These are phyloP conservation scores for Acer campestre DNA, from an alignment of 345 rosid species.

Conservation along the genomic window DNA sequence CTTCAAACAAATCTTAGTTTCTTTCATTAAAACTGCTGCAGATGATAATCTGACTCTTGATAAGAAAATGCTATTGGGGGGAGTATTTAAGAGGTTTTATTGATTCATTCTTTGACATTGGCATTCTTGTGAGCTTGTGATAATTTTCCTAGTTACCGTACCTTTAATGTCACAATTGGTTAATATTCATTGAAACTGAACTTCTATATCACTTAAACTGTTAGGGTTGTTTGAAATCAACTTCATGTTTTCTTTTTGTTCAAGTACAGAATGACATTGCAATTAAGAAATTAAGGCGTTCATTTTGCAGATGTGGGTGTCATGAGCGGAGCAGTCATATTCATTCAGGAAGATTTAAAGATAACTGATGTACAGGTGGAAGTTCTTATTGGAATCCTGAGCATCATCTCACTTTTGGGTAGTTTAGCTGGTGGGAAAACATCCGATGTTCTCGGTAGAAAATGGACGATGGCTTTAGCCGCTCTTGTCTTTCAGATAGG, in stretches of 20 bases:
- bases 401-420: constrained; percentile 78
- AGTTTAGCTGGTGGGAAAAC: constrained; percentile 89
- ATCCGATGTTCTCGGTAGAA: constrained; percentile 79
- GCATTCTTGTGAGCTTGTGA: not conserved
- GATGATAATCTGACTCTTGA: not conserved
- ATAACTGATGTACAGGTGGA: constrained; percentile 81
- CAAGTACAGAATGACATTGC: not conserved
- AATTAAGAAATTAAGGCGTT: not conserved
- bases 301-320: constrained; percentile 80
- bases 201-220: not conserved
- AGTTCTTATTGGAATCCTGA: constrained; percentile 75
- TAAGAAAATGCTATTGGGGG: not conserved
- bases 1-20: not conserved
- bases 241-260: not conserved
- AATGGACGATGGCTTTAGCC: constrained; percentile 94
- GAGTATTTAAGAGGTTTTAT: not conserved
- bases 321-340: constrained; percentile 94
- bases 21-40: not conserved
- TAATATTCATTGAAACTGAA: not conserved
- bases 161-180: not conserved
- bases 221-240: not conserved
- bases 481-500: constrained; percentile 79
- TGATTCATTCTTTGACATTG: not conserved
- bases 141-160: not conserved
- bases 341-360: constrained; percentile 81